These are phyloP conservation scores for Entomortierella chlamydospora DNA, from an alignment of 192 early-diverging fungal species.

Conservation along the genomic window DNA sequence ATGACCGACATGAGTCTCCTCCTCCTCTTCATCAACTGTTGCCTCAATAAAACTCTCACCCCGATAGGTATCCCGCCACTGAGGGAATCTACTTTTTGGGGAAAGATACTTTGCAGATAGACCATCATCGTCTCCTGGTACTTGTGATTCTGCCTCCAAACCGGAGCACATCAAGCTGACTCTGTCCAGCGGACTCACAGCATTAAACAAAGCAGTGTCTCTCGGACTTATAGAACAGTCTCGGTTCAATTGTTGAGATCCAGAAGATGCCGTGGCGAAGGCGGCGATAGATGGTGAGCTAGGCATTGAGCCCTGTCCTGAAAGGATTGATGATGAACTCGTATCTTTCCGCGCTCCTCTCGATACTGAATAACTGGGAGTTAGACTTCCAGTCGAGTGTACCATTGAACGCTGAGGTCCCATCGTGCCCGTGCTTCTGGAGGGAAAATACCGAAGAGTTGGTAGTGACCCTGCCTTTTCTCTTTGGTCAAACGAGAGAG, in stretches of 20 bases:
- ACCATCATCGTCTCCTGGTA: slow-evolving; percentile 12
- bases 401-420: slow-evolving; percentile 7
- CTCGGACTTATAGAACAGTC: slow-evolving; percentile 26
- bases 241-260: background rate
- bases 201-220: slow-evolving; percentile 47
- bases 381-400: slow-evolving; percentile 26
- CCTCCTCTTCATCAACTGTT: background rate
- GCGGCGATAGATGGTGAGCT: background rate
- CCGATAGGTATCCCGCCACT: background rate
- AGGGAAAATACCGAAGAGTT: slow-evolving; percentile 35
- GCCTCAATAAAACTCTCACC: background rate
- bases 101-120: slow-evolving; percentile 9
- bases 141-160: slow-evolving; percentile 10
- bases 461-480: slow-evolving; percentile 18
- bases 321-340: slow-evolving; percentile 23
- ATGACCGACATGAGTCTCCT: slow-evolving; percentile 1
- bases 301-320: slow-evolving; percentile 12
- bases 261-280: background rate
- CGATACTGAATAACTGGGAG: slow-evolving; percentile 7
- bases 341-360: slow-evolving; percentile 15
- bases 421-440: background rate
- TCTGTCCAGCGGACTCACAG: slow-evolving; percentile 60
- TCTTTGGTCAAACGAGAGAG: slow-evolving; percentile 35
- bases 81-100: slow-evolving; percentile 11
- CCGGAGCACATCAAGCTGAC: slow-evolving; percentile 55